Evolutionary conservation across 2,329 filamentous ascomycete genomes (phyloP), one percentile per base, ranked within the genome.

Genomic region (Neocatenulostroma microsporum): DNA sequence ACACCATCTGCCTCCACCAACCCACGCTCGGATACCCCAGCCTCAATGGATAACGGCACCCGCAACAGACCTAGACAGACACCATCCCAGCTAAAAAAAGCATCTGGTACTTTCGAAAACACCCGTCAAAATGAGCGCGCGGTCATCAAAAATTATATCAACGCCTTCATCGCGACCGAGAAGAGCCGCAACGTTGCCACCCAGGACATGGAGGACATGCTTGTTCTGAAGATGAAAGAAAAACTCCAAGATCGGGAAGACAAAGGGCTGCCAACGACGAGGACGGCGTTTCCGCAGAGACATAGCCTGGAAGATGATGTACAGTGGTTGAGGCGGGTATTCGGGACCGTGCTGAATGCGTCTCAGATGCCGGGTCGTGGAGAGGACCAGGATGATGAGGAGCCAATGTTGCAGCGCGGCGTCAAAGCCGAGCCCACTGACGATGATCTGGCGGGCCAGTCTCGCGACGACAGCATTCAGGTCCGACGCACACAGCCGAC

Each of bases 321-420:
- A 10, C 12, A 9, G 11, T 45, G 42, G 42, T 20, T 44, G 24
- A 34, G 18, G 30, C 15, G 29, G 9, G 13, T 2, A 10, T 39
- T 21, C 20, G n/a, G 29, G 23, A 12, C 3, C 7, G 30, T 23
- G 14, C 9, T 21, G 18, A n/a, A 21, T 21, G 21, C n/a, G n/a
- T n/a, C n/a, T 11, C 23, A 5, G 6, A 14, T 13, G 13, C 24
- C 14, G 25, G 4, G 7, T 26, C 9, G 25, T 23, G 24, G 36
- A 39, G 2, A 37, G 14, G 41, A 40, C 23, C 13, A 18, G 28
- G 40, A 42, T 34, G 40, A 42, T 30, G 42, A 45, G 21, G 42
- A n/a, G n/a, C n/a, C n/a, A n/a, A n/a, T n/a, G n/a, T n/a, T n/a
- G n/a, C n/a, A n/a, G n/a, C n/a, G n/a, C n/a, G n/a, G n/a, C n/a